Conservation (phyloP, 2,329 filamentous ascomycete species). For the Aspergillus niger region DNA sequence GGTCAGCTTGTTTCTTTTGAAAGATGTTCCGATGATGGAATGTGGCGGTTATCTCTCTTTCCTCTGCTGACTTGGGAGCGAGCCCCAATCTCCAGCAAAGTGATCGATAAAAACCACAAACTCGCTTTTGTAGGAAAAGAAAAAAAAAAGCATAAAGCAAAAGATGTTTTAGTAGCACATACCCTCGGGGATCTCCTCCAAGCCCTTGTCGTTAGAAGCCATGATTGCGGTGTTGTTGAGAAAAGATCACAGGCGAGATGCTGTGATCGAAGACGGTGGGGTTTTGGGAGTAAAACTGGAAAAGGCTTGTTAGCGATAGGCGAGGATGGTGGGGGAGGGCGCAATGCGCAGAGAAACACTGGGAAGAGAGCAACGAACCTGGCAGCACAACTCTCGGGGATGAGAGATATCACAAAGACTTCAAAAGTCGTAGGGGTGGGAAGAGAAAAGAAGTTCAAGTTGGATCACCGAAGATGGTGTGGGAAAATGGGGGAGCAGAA, state of each 20-base stretch:
- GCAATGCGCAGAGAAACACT: constrained; percentile 19
- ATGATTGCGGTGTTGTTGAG: constrained; percentile 76
- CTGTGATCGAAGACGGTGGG: constrained; percentile 61
- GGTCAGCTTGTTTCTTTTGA: constrained; percentile 11
- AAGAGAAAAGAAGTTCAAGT: constrained; percentile 18
- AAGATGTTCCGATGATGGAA: neutral
- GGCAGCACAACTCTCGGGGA: constrained; percentile 39
- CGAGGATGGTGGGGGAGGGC: constrained; percentile 32
- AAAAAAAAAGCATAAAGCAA: constrained; percentile 6
- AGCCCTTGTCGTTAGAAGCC: constrained; percentile 91
- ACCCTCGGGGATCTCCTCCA: constrained; percentile 97
- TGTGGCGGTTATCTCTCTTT: constrained; percentile 19
- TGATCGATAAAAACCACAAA: constrained; percentile 6
- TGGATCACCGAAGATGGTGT: constrained; percentile 20
- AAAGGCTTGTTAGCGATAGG: constrained; percentile 36
- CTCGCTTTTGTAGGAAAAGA: neutral
- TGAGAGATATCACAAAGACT: constrained; percentile 37
- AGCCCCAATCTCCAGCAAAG: neutral
- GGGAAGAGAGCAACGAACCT: constrained; percentile 26
- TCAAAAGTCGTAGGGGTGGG: constrained; percentile 24
- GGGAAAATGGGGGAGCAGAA: constrained; percentile 23
- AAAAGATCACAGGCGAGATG: constrained; percentile 72
- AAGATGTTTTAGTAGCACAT: constrained; percentile 49
- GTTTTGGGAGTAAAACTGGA: constrained; percentile 36
- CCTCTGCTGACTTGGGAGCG: constrained; percentile 5